Conservation (phyloP, 1,139 yeast species). For the Zygoascus hellenicus region DNA sequence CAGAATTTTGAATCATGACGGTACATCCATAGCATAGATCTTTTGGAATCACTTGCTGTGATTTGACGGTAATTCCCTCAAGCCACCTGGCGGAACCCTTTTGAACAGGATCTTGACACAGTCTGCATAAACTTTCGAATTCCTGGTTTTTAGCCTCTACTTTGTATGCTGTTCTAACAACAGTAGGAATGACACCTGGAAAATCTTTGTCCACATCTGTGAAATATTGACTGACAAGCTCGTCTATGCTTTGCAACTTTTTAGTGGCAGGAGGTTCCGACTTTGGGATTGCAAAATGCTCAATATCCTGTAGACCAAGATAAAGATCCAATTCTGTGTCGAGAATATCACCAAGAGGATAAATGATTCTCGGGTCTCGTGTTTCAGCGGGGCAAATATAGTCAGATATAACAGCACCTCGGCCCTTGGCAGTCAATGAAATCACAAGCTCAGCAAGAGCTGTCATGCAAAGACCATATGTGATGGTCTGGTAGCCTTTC, state of each 20-base stretch:
- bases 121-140: slow-evolving; percentile 19
- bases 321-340: slow-evolving; percentile 60
- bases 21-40: slow-evolving; percentile 74
- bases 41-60: slow-evolving; percentile 15
- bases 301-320: slow-evolving; percentile 30
- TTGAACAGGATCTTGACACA: slow-evolving; percentile 29
- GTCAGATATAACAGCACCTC: slow-evolving; percentile 64
- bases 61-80: slow-evolving; percentile 56
- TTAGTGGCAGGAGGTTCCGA: slow-evolving; percentile 34
- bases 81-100: slow-evolving; percentile 66
- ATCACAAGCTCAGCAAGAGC: slow-evolving; percentile 73
- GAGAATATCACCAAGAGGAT: slow-evolving; percentile 73
- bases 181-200: slow-evolving; percentile 90
- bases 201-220: slow-evolving; percentile 70
- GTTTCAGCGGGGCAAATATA: slow-evolving; percentile 13
- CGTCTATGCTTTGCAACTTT: slow-evolving; percentile 73
- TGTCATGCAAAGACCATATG: slow-evolving; percentile 80
- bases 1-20: slow-evolving; percentile 41
- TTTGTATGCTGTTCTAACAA: slow-evolving; percentile 83
- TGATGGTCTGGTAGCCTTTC: slow-evolving; percentile 45
- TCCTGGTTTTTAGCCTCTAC: slow-evolving; percentile 36
- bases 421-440: slow-evolving; percentile 80
- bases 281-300: slow-evolving; percentile 28
- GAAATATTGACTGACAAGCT: slow-evolving; percentile 70
- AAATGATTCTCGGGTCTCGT: slow-evolving; percentile 34